Evolutionary conservation across 225 moss, liverwort and hornwort species (phyloP), one percentile per base, ranked within the genome.

Genomic region (Asterella californica): DNA sequence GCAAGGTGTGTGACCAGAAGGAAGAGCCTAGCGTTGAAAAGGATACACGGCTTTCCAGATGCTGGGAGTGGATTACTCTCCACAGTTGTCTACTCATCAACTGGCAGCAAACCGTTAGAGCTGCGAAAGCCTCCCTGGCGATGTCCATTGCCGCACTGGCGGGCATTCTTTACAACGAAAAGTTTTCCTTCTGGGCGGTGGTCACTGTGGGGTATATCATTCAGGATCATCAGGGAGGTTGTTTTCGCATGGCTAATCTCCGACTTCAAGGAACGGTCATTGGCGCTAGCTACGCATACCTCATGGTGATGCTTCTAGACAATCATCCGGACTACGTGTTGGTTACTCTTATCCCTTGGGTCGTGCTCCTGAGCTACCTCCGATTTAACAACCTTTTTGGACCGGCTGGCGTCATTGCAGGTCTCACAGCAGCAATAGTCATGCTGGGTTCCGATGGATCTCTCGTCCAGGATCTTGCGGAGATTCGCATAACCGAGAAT

Each of bases 221-320:
- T 47, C 86, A 86, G 33, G 75, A 81, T 38, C 68, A 81, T 22
- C 86, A 86, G 80, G 86, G 86, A 54, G 86, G 86, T 34, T 77
- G 80, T 2, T 81, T 86, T 53, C 83, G 83, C 21, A 86, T 86
- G 86, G 86, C 83, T 2, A 86, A 78, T 50, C 78, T 83, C 48
- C 83, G 86, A 29, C 78, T 86, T 15, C 86, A 86, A 59, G 86
- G 86, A 45, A 86, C 86, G 34, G 83, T 78, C 0, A 55, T 86
- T 4, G 86, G 83, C 1, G 66, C 75, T 5, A 76, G 70, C 15
- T 83, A 86, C 54, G 86, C 77, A 9, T 86, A 86, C 37, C 42
- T 86, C 63, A 80, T 74, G 7, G 73, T 86, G 25, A 34, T 83
- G 5, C 15, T 81, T n/a, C 78, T 83, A 0, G 57, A 78, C 36